Base-by-base conservation (phyloP, 2,329 filamentous ascomycete species). In the Pseudocercospora pini-densiflorae region DNA sequence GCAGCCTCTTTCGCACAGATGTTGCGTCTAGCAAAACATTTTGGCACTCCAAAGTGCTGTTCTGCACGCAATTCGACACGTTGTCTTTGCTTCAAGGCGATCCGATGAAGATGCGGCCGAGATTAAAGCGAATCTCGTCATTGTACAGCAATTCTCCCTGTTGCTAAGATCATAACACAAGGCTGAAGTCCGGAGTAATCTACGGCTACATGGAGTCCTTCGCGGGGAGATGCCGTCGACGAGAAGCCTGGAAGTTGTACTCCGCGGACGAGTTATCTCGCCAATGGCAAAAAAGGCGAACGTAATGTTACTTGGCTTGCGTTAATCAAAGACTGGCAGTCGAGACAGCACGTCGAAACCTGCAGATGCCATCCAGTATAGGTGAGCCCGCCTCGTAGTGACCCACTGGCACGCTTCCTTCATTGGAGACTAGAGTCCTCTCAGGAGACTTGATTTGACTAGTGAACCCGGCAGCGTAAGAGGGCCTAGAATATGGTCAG, bases 1-100 rank as follows among this genome's bases (percentile, higher is more conserved):
- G 54, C 54, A 58, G 54, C 54, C 54, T 58, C 54, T 40, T 19
- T 27, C n/a, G 54, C 31, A 33, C 6, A 58, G 14, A n/a, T 31
- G 27, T 29, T 14, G 53, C 9, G 4, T 8, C n/a, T 12, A 57
- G 12, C 23, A 33, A 19, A 19, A 19, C 33, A 10, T 24, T 40
- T 19, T 24, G 27, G 16, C 55, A 23, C 31, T 31, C 7, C 16
- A 40, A 40, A 58, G 19, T 12, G 14, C 53, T 16, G n/a, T 53
- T 9, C 4, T 9, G 40, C 40, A 43, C 40, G 40, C n/a, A 5
- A 43, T 43, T 43, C 40, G 16, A n/a, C 14, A 43, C 40, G 16
- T n/a, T 9, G 5, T 43, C 16, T 19, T 43, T 5, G 14, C 16
- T 19, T n/a, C 6, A 3, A 43, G 16, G n/a, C 40, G 40, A 43